phyloP scores from a whole-genome alignment of 2,329 filamentous ascomycete genomes.

The Fusarium graminum region DNA sequence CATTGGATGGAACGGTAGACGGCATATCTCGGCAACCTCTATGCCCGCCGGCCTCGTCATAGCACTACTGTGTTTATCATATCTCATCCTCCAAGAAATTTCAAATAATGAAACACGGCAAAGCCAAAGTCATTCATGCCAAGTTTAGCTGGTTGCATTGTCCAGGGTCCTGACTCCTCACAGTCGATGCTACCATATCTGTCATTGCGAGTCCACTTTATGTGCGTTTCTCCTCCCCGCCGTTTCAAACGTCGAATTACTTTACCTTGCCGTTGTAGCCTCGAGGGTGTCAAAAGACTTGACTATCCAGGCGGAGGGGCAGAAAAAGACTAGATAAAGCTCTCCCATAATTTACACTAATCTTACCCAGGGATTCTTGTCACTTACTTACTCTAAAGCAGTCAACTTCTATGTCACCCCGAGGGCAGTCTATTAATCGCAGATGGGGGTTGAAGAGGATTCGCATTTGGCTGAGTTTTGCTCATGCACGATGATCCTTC shows the following conservation, averaged over 20 bases:
- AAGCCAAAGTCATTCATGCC: slow-evolving; percentile 12
- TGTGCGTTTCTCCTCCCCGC: slow-evolving; percentile 25
- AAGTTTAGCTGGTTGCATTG: background rate
- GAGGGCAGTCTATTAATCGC: slow-evolving; percentile 2
- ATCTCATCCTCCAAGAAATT: slow-evolving; percentile 14
- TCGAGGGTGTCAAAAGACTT: too few species aligned
- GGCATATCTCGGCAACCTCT: slow-evolving; percentile 12
- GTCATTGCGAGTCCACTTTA: slow-evolving; percentile 18
- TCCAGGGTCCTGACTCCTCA: slow-evolving; percentile 14
- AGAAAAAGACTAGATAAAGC: too few species aligned
- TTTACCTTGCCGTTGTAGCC: slow-evolving; percentile 27
- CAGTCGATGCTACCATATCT: slow-evolving; percentile 30
- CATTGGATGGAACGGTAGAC: slow-evolving; percentile 6
- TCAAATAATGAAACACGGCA: slow-evolving; percentile 8
- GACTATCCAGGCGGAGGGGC: too few species aligned
- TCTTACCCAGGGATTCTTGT: too few species aligned
- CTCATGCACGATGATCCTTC: slow-evolving; percentile 32
- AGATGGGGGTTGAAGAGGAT: slow-evolving; percentile 20
- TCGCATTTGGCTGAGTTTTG: slow-evolving; percentile 21
- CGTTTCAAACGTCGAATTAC: slow-evolving; percentile 40
- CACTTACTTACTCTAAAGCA: too few species aligned
- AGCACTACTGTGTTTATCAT: slow-evolving; percentile 2
- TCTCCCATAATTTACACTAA: too few species aligned
- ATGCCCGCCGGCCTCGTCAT: background rate
- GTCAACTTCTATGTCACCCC: too few species aligned